These are phyloP conservation scores for Neurospora discreta DNA, from an alignment of 495 filamentous ascomycete species.

Conservation along the genomic window DNA sequence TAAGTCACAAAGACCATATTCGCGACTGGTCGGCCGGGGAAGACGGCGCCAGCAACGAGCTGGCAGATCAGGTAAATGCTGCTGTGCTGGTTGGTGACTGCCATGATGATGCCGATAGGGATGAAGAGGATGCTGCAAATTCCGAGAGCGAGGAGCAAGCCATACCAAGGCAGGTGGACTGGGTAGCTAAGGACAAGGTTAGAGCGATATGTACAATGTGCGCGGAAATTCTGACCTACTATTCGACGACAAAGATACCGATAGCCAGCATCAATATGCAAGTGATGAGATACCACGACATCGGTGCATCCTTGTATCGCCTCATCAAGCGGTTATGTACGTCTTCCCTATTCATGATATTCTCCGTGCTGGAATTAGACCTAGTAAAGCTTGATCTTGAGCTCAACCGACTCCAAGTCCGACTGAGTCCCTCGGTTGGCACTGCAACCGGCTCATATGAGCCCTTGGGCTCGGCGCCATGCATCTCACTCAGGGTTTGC, in stretches of 20 bases:
- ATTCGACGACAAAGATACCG: slow-evolving; percentile 76
- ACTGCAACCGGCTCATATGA: slow-evolving; percentile 33
- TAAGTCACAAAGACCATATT: slow-evolving; percentile 89
- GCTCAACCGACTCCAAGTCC: slow-evolving; percentile 1
- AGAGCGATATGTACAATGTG: slow-evolving; percentile 3
- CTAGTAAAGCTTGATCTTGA: slow-evolving; percentile 10
- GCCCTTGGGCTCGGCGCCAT: slow-evolving; percentile 26
- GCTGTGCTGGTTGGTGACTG: slow-evolving; percentile 73
- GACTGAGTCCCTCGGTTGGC: slow-evolving; percentile 6
- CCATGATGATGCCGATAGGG: slow-evolving; percentile 76
- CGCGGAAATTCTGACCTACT: slow-evolving; percentile 29
- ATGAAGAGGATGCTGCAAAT: slow-evolving; percentile 67
- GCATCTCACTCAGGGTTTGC: slow-evolving; percentile 37
- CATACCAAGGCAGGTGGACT: slow-evolving; percentile 66
- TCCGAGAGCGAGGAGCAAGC: slow-evolving; percentile 59
- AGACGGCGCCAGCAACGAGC: slow-evolving; percentile 65
- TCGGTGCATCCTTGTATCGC: slow-evolving; percentile 62
- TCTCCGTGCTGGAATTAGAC: slow-evolving; percentile 36
- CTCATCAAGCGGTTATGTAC: slow-evolving; percentile 71
- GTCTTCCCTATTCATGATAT: slow-evolving; percentile 55
- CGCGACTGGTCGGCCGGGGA: slow-evolving; percentile 71
- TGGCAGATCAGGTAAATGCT: slow-evolving; percentile 76
- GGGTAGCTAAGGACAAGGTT: slow-evolving; percentile 44
- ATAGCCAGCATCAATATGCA: slow-evolving; percentile 60
- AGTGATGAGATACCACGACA: slow-evolving; percentile 63